Base-by-base conservation (phyloP, 768 basidiomycete genomes). In the Tulasnella sp. region DNA sequence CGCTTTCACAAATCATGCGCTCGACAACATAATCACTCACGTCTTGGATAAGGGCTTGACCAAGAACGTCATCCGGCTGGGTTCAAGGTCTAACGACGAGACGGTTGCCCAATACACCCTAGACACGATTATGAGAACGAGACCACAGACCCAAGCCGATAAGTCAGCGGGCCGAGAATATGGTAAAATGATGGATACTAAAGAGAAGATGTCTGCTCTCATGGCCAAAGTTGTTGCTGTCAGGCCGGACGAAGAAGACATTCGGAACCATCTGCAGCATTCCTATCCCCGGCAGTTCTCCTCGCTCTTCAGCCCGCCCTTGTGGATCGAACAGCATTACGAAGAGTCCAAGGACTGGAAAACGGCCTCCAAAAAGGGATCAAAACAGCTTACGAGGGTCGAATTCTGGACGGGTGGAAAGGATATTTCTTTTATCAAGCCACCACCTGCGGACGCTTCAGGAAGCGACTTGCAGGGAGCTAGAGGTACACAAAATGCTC, bases 1-100 rank as follows among this genome's bases (percentile, higher is more conserved):
- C 37, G 87, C 91, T 0, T 92, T 89, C 82, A 93, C 92, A 0
- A 93, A 93, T 78, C 93, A 93, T 67, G 92, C 92, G 0, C 85
- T 93, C 3, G 92, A 93, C 76, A 90, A 93, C 78, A 86, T 93
- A 83, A 83, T 93, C 1, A 83, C 83, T 3, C 88, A 88, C 0
- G 87, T 93, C 3, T 84, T 93, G 0, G 90, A 93, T 78, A 87
- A 87, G 0, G 81, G 82, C 0, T 91, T 93, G 78, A 92, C 91
- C 0, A 82, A 83, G 0, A 87, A 88, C 40, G 84, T 93, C 36
- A 87, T 93, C 2, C 89, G 93, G 0, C 84, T 93, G 6, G 93
- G 93, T 0, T 86, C 90, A n/a, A 76, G 80, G 0, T 79, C 80
- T 22, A 71, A 77, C 31, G 80, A 81, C 40, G 75, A 78, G 38